phyloP scores from a whole-genome alignment of 2,329 filamentous ascomycete species.

The Aureobasidium sp. region DNA sequence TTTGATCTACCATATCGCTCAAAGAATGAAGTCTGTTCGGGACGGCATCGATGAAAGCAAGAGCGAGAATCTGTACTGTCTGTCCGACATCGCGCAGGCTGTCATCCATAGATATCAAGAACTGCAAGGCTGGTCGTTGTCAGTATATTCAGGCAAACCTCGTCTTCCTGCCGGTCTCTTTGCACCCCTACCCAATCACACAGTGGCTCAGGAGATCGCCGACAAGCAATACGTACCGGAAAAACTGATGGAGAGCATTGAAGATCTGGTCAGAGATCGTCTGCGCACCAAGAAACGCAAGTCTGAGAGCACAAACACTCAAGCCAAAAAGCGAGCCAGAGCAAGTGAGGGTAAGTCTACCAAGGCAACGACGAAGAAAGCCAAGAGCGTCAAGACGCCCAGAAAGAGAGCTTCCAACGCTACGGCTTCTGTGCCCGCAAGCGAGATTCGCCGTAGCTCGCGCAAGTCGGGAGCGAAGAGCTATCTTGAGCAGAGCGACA shows the following conservation, averaged over 20 bases:
- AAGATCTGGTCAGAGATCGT: slow-evolving; percentile 61
- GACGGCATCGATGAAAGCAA: slow-evolving; percentile 63
- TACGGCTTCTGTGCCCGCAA: slow-evolving; percentile 28
- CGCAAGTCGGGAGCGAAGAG: slow-evolving; percentile 30
- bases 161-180: slow-evolving; percentile 75
- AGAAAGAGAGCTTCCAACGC: slow-evolving; percentile 25
- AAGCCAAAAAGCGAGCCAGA: slow-evolving; percentile 22
- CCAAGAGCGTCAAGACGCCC: slow-evolving; percentile 29
- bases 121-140: slow-evolving; percentile 73
- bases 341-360: slow-evolving; percentile 17
- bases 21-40: slow-evolving; percentile 81
- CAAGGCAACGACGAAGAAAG: slow-evolving; percentile 22
- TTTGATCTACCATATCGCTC: slow-evolving; percentile 83
- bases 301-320: slow-evolving; percentile 19
- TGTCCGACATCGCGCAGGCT: slow-evolving; percentile 79
- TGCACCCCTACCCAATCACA: slow-evolving; percentile 62
- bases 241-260: slow-evolving; percentile 59
- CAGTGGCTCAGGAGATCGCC: slow-evolving; percentile 73
- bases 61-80: slow-evolving; percentile 70
- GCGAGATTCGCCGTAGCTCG: slow-evolving; percentile 35
- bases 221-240: slow-evolving; percentile 77
- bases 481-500: slow-evolving; percentile 37
- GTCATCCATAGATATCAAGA: slow-evolving; percentile 82
- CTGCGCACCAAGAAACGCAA: slow-evolving; percentile 52
- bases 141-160: slow-evolving; percentile 73